Conservation (phyloP, 306 rosid species). For the Citrullus amarus region DNA sequence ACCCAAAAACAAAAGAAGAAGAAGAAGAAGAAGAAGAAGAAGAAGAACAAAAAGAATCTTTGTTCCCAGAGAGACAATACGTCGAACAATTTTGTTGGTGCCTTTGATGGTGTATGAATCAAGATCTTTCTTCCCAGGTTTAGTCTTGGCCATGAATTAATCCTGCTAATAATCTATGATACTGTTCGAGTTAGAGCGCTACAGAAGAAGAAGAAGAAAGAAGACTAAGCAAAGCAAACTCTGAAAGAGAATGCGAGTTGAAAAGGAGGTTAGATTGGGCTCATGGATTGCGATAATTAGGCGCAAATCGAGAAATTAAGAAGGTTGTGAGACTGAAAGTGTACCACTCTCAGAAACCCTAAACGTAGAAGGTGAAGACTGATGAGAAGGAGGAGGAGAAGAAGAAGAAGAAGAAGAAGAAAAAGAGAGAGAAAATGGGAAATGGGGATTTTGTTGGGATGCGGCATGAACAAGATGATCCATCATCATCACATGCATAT, state of each 20-base stretch:
- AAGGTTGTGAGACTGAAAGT: not conserved
- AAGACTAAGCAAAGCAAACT: not conserved
- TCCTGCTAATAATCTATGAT: constrained; percentile 7
- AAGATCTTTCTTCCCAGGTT: constrained; percentile 51
- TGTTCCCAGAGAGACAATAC: constrained; percentile 24
- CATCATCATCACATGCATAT: constrained; percentile 13
- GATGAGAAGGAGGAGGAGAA: not conserved
- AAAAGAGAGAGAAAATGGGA: constrained; percentile 5
- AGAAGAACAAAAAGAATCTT: constrained; percentile 1
- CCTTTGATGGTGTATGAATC: constrained; percentile 56
- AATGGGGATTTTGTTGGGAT: constrained; percentile 16
- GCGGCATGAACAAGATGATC: constrained; percentile 29
- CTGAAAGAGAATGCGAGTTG: constrained; percentile 10
- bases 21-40: not conserved
- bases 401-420: not conserved
- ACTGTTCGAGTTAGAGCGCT: not conserved
- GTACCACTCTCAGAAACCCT: constrained; percentile 10
- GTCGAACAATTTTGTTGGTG: constrained; percentile 47
- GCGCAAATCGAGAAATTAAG: not conserved
- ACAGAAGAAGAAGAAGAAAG: not conserved
- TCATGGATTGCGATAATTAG: not conserved
- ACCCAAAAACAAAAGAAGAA: not conserved
- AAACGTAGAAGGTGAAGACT: not conserved
- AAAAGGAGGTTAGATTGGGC: not conserved
- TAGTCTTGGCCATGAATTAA: constrained; percentile 48